Base-by-base conservation (phyloP, 1,284 basidiomycete species). In the Moesziomyces aphidis region DNA sequence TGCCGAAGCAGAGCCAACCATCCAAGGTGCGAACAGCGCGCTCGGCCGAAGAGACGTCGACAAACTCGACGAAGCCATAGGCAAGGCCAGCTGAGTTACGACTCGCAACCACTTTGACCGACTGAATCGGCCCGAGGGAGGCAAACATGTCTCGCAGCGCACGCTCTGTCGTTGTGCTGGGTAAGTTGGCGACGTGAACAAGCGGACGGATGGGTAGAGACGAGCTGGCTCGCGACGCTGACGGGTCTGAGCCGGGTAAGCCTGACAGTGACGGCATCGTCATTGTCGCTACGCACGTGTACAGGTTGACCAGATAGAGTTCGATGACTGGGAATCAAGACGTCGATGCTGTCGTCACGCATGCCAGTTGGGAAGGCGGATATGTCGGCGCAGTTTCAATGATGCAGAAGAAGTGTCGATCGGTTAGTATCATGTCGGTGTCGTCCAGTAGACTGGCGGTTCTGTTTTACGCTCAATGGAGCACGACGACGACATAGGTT, bases 1-100 rank as follows among this genome's bases (percentile, higher is more conserved):
- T 94, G 86, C 98, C 95, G 81, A 97, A 97, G 83, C 98, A 96
- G 88, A 96, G 95, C 85, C 95, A 92, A 50, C 95, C 96, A 85
- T 98, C 97, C 82, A 99, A 90, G 55, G 95, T 97, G 86, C 94
- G 92, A 48, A 98, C 89, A 22, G 96, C 96, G 61, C 94, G 96
- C 87, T 99, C 96, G 36, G 96, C 96, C 36, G 94, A 92, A 69
- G 93, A 91, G 92, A 98, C 95, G 86, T 98, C 95, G 28, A 62
- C 73, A 51, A 95, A 97, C 87, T 96, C 94, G 85, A 97, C 95
- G 86, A 96, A 98, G 78, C 96, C 96, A 84, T 98, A 99, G 88
- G 97, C 97, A 86, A 96, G 91, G 61, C 94, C 95, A 64, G 94
- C 95, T 84, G 97, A 95, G 26, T 55, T 39, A 26, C 69, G 69